Evolutionary conservation across 1,139 yeast genomes (phyloP), one percentile per base, ranked within the genome.

Genomic region (Magnusiomyces tetraspermus): DNA sequence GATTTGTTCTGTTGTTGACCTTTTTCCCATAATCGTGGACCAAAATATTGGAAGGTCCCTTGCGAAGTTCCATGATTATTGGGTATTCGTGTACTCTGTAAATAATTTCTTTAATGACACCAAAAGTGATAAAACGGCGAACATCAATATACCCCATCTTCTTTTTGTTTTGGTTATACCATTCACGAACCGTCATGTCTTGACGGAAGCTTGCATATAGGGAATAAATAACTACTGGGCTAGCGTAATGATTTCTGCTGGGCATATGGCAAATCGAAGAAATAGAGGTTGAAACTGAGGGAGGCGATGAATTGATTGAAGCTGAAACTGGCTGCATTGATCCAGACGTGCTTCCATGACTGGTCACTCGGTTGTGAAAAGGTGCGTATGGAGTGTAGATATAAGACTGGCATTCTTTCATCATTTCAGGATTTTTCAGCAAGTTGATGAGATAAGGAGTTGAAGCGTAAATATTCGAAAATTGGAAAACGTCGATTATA

Each of bases 361-460:
- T 30, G 22, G 40, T 13, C 13, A 19, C 8, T 19, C 33, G 22
- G 36, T 2, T 10, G 5, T 43, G 46, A 26, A 43, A 43, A 28
- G 36, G 2, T 31, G 33, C 38, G 26, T 40, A 28, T 30, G 36
- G 48, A 2, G 30, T 46, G 52, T 60, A 66, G 1, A 89, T 89
- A 64, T 88, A 90, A 0, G 83, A 80, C 64, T 87, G 96, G 64
- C 97, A 90, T 59, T 88, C 94, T 28, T 78, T 77, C n/a, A 90
- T 85, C 77, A 89, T 75, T 0, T 76, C 75, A 5, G 77, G 76
- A 55, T 82, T 81, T 48, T 77, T 76, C 48, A 87, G 71, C 60
- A 94, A 86, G 49, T 74, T 70, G 1, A 85, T 81, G 38, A 94
- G 79, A 51, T 79, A 77, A 45, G 94, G 83, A 0, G 97, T 88